Evolutionary conservation across 495 filamentous ascomycete species (phyloP).

Genomic region (Neurospora hispaniola): DNA sequence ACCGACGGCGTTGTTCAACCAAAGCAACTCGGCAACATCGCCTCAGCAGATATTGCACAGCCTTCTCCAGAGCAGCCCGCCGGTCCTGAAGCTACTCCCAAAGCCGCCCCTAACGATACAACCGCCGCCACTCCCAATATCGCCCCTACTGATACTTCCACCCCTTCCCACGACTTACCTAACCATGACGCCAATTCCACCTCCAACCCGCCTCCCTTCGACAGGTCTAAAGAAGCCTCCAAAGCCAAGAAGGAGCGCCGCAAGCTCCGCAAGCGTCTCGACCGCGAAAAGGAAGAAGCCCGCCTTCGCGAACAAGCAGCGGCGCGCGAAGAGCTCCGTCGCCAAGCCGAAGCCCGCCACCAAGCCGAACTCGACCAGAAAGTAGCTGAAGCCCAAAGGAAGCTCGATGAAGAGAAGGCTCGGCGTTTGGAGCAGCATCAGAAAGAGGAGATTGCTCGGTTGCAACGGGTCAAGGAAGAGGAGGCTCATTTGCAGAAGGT

Average conservation of each 20-base stretch:
- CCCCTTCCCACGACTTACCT: background rate
- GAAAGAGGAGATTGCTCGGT: background rate
- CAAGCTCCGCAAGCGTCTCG: background rate
- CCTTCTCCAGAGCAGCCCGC: background rate
- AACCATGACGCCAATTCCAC: background rate
- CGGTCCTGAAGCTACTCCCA: background rate
- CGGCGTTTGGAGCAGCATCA: background rate
- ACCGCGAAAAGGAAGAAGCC: background rate
- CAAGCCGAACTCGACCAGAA: background rate
- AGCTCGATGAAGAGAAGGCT: background rate
- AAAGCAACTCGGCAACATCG: background rate
- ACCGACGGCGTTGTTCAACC: background rate
- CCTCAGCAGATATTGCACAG: background rate
- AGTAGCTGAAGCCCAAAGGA: background rate
- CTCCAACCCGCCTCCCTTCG: background rate
- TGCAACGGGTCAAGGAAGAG: background rate
- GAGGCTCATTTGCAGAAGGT: background rate
- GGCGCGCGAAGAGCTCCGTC: background rate
- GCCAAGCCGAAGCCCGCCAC: background rate
- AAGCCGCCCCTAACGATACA: background rate
- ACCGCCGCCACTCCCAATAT: background rate
- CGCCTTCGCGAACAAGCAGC: background rate
- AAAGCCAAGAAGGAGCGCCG: background rate
- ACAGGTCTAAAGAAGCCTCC: background rate
- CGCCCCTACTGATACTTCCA: background rate